Percentiles rank a stretch among this genome's conserved stretches.
Conservation (phyloP, 2,329 filamentous ascomycete species). For the Dothidotthia symphoricarpi region DNA sequence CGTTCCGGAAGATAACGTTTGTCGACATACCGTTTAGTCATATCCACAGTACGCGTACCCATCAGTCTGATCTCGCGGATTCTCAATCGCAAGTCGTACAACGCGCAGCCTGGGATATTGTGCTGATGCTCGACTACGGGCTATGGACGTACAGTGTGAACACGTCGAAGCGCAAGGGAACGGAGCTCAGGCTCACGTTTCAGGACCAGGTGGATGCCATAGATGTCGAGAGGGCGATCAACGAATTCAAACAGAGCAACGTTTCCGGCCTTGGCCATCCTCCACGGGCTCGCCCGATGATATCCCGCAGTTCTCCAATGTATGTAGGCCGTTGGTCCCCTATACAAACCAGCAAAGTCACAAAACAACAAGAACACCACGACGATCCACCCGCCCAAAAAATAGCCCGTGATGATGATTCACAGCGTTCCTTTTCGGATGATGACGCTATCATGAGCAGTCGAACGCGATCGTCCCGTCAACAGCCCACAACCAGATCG, state of each 20-base stretch:
- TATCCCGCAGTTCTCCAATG: slow-evolving; percentile 3
- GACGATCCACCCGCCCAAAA: neutral
- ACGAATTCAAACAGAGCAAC: neutral
- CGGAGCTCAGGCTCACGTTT: slow-evolving; percentile 25
- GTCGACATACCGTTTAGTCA: slow-evolving; percentile 30
- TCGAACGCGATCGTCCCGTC: too few relatives aligned
- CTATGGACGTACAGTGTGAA: slow-evolving; percentile 28
- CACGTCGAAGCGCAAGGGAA: slow-evolving; percentile 13
- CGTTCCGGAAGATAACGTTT: slow-evolving; percentile 18
- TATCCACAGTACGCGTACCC: slow-evolving; percentile 11
- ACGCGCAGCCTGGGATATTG: slow-evolving; percentile 22
- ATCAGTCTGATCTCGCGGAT: slow-evolving; percentile 18
- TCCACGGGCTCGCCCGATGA: neutral
- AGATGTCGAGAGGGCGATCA: slow-evolving; percentile 20
- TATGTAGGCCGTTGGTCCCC: neutral
- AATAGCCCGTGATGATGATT: too few relatives aligned
- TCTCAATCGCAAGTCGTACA: slow-evolving; percentile 18
- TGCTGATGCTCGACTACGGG: slow-evolving; percentile 13
- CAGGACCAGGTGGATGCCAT: slow-evolving; percentile 14
- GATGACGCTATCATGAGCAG: too few relatives aligned
- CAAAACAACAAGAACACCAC: neutral
- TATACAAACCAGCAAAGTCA: neutral
- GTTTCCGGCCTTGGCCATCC: neutral
- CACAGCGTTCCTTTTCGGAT: too few relatives aligned
- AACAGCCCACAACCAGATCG: too few relatives aligned